phyloP scores from a whole-genome alignment of 768 basidiomycete species.

The Termitomyces heimii region DNA sequence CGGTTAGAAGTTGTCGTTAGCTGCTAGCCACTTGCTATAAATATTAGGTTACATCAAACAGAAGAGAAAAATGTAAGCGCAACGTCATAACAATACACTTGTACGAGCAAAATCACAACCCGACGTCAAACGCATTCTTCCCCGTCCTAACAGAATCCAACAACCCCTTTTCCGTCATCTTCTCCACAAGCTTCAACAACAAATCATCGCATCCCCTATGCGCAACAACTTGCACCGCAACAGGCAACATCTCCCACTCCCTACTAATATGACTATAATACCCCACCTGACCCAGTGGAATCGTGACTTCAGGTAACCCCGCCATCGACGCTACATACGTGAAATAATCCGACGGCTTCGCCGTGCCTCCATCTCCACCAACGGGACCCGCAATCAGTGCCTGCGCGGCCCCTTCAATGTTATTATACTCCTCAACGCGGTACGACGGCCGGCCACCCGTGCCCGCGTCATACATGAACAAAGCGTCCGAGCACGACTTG shows the following conservation, averaged over 20 bases:
- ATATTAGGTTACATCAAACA: too few species aligned
- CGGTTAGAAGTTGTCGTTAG: too few species aligned
- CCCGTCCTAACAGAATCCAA: background rate
- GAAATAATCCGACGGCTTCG: conserved; percentile 21
- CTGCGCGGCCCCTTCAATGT: too few species aligned
- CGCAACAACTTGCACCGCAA: conserved; percentile 29
- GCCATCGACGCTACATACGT: conserved; percentile 31
- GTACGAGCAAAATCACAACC: background rate
- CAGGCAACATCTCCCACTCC: conserved; percentile 28
- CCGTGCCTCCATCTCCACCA: background rate
- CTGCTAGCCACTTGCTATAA: too few species aligned
- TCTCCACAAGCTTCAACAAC: conserved; percentile 8
- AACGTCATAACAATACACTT: background rate
- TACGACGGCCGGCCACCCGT: conserved; percentile 30
- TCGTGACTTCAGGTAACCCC: conserved; percentile 29
- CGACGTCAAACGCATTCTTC: background rate
- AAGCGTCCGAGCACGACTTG: conserved; percentile 26
- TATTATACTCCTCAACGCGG: too few species aligned
- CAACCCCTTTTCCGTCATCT: background rate
- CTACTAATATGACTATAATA: conserved; percentile 28
- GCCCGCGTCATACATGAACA: conserved; percentile 31
- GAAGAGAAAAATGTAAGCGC: background rate
- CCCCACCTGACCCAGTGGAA: conserved; percentile 29
- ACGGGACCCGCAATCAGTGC: conserved; percentile 17
- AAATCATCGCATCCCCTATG: conserved; percentile 29